These are phyloP conservation scores for Lepidopterella palustris DNA, from an alignment of 495 filamentous ascomycete genomes.

Conservation along the genomic window DNA sequence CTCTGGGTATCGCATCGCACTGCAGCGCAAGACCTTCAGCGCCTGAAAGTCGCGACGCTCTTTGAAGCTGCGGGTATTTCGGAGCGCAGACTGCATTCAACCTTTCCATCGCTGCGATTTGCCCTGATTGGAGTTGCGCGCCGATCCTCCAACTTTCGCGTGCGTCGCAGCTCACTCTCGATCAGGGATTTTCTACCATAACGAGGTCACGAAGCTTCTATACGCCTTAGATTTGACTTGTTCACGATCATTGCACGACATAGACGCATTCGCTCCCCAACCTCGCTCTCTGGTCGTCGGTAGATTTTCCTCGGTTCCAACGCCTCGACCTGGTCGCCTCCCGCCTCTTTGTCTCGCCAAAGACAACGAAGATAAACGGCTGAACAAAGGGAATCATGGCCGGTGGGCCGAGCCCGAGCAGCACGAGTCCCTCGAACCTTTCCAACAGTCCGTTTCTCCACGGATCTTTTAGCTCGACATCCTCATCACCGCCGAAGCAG, in stretches of 20 bases:
- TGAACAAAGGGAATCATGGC: constrained; percentile 28
- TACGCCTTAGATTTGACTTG: constrained; percentile 6
- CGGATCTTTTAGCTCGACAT: constrained; percentile 30
- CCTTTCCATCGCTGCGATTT: constrained; percentile 11
- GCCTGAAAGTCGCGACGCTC: background rate
- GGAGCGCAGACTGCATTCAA: constrained; percentile 8
- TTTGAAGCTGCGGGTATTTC: constrained; percentile 1
- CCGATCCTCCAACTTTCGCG: constrained; percentile 19
- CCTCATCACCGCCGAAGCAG: constrained; percentile 29
- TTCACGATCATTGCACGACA: background rate
- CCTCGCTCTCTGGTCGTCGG: constrained; percentile 12
- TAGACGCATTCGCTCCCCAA: constrained; percentile 2
- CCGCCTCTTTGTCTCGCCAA: constrained; percentile 7
- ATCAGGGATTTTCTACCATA: constrained; percentile 11
- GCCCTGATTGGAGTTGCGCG: constrained; percentile 12
- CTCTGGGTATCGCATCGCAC: constrained; percentile 16
- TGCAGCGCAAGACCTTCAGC: constrained; percentile 10
- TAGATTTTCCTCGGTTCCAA: constrained; percentile 11
- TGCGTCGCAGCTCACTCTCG: constrained; percentile 9
- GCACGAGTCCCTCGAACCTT: constrained; percentile 28
- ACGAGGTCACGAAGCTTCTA: constrained; percentile 28
- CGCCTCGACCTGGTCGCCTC: constrained; percentile 5
- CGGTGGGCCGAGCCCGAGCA: constrained; percentile 36
- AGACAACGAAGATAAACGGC: background rate
- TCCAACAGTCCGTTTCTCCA: constrained; percentile 29